phyloP scores from a whole-genome alignment of 805 yeast species.

The Starmerella potacharoeniae region DNA sequence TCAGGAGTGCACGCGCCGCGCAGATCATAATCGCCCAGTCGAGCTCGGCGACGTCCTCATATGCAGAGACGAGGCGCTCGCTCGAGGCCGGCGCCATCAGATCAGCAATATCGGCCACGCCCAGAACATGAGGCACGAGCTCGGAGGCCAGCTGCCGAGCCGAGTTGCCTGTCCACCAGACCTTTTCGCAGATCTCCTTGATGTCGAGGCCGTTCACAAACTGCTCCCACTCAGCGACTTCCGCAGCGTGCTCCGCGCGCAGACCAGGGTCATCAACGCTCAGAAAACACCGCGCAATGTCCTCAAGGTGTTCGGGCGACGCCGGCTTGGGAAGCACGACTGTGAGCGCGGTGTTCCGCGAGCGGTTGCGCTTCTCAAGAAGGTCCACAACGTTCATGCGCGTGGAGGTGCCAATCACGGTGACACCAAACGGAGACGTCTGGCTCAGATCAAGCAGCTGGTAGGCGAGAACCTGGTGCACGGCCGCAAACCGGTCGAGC shows the following conservation, averaged over 20 bases:
- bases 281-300: conserved; percentile 36
- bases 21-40: conserved; percentile 63
- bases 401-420: conserved; percentile 71
- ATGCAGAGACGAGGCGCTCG: conserved; percentile 9
- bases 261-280: conserved; percentile 24
- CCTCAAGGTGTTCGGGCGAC: conserved; percentile 40
- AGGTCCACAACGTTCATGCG: conserved; percentile 66
- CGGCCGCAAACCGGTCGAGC: conserved; percentile 62
- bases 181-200: conserved; percentile 17
- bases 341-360: conserved; percentile 75
- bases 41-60: conserved; percentile 44
- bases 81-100: conserved; percentile 13
- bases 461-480: conserved; percentile 74
- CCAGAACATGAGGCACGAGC: conserved; percentile 10
- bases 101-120: neutral
- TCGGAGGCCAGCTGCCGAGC: conserved; percentile 32
- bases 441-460: conserved; percentile 83
- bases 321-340: conserved; percentile 46
- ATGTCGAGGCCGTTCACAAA: conserved; percentile 16
- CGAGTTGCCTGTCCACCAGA: conserved; percentile 51
- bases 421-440: conserved; percentile 54
- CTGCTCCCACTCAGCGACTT: conserved; percentile 19
- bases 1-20: conserved; percentile 59
- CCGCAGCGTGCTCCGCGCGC: conserved; percentile 10
- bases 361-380: conserved; percentile 81